Evolutionary conservation across 1,139 yeast genomes (phyloP), one percentile per base, ranked within the genome.

Genomic region (Geotrichum restrictum): DNA sequence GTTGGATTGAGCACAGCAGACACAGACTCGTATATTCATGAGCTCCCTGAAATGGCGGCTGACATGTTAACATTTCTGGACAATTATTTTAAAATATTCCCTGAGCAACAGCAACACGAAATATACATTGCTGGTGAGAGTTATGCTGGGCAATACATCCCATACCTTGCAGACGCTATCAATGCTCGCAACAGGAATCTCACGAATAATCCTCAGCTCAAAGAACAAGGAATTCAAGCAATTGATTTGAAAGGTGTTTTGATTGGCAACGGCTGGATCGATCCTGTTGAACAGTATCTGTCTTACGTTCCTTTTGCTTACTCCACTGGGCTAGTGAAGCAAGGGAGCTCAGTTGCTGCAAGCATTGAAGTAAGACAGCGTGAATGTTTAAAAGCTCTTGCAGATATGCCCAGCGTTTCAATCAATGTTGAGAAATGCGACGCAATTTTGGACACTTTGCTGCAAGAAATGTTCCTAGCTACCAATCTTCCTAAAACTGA

Each of bases 221-320:
- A 43, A n/a, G 46, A 29, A 4, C 16, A 45, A 7, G 47, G 38
- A 1, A n/a, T 27, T 4, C 11, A 14, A 31, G 10, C 31, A 36
- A 71, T 79, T 57, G 74, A 83, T 54, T 66, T 91, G 53, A 74
- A 78, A 57, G 93, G 91, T 0, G 65, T 88, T n/a, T 61, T 89
- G 59, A 85, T 93, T 55, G 98, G 98, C 10, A 93, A 93, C 69
- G 98, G 97, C 1, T 93, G 96, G 96, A 81, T 93, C n/a, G 91
- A 89, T 39, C 97, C 98, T 1, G 79, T 82, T 57, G 78, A 79
- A 50, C 98, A 93, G 69, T 83, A 94, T 53, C 74, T 88, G 56
- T 81, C 96, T 14, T 89, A 86, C 63, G 69, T 88, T 37, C 96
- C 95, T 1, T 91, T 77, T 67, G 76, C 87, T 1, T 61, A 82